A percentile compares a stretch with the other conserved stretches of the same genome.
Conservation (phyloP, 192 early-diverging fungal genomes). For the Entophlyctis luteolus region DNA sequence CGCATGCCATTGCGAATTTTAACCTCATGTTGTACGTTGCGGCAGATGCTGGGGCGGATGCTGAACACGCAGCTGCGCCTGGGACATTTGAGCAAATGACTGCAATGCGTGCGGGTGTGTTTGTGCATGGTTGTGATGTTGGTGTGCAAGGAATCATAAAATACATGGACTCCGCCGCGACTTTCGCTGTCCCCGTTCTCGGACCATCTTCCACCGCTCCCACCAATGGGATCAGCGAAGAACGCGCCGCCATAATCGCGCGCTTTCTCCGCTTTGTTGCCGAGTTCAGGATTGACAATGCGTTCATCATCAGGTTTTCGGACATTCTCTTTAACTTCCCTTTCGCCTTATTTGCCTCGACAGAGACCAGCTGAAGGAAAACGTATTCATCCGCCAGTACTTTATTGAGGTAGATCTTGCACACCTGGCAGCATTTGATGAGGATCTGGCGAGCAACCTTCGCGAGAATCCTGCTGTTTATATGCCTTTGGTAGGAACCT, state of each 20-base stretch:
- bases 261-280: slow-evolving; percentile 9
- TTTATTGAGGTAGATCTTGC: slow-evolving; percentile 85
- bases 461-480: slow-evolving; percentile 74
- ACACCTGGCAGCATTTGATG: slow-evolving; percentile 79
- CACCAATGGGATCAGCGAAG: background rate
- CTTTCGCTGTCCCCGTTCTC: slow-evolving; percentile 20
- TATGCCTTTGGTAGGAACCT: slow-evolving; percentile 66
- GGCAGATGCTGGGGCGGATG: background rate
- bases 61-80: background rate
- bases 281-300: slow-evolving; percentile 13
- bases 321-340: background rate
- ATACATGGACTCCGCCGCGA: slow-evolving; percentile 7
- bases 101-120: background rate
- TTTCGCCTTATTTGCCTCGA: background rate
- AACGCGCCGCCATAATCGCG: slow-evolving; percentile 3
- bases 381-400: slow-evolving; percentile 69
- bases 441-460: slow-evolving; percentile 75
- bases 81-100: background rate
- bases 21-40: background rate
- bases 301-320: slow-evolving; percentile 3
- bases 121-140: background rate
- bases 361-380: slow-evolving; percentile 88
- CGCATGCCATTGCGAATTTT: background rate
- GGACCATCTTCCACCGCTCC: background rate
- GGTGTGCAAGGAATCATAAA: background rate